phyloP scores from a whole-genome alignment of 345 rosid genomes.

The Euphorbia lathyris region DNA sequence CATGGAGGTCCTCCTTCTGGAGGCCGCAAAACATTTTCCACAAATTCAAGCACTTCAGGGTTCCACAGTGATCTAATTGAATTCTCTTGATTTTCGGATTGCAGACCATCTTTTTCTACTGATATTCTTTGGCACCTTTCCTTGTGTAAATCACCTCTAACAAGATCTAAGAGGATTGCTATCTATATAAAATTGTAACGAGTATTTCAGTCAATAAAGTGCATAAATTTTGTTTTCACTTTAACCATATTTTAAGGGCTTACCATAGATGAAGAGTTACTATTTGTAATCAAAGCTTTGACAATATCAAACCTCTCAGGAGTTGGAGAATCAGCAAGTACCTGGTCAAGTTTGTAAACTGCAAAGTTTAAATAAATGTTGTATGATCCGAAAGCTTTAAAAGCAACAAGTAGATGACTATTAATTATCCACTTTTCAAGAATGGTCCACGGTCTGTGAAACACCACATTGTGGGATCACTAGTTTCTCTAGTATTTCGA shows the following conservation, averaged over 20 bases:
- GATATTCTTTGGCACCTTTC: conserved; percentile 33
- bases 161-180: conserved; percentile 76
- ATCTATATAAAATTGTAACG: conserved; percentile 37
- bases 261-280: conserved; percentile 85
- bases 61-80: conserved; percentile 36
- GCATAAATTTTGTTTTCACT: neutral
- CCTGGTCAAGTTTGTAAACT: conserved; percentile 39
- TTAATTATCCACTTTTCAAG: neutral
- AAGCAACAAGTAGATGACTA: neutral
- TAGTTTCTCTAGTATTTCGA: neutral
- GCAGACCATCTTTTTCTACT: conserved; percentile 4
- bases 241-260: conserved; percentile 15
- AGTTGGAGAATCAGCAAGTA: conserved; percentile 69
- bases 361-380: neutral
- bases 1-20: conserved; percentile 76
- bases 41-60: conserved; percentile 54
- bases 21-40: conserved; percentile 74
- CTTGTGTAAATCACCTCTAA: conserved; percentile 48
- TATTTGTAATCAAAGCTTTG: conserved; percentile 52
- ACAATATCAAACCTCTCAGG: conserved; percentile 56
- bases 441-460: neutral
- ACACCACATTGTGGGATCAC: neutral
- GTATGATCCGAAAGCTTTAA: neutral
- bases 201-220: conserved; percentile 14
- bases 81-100: conserved; percentile 26